phyloP scores from a whole-genome alignment of 164 flowering plant species.

The Magnolia changhungtana region DNA sequence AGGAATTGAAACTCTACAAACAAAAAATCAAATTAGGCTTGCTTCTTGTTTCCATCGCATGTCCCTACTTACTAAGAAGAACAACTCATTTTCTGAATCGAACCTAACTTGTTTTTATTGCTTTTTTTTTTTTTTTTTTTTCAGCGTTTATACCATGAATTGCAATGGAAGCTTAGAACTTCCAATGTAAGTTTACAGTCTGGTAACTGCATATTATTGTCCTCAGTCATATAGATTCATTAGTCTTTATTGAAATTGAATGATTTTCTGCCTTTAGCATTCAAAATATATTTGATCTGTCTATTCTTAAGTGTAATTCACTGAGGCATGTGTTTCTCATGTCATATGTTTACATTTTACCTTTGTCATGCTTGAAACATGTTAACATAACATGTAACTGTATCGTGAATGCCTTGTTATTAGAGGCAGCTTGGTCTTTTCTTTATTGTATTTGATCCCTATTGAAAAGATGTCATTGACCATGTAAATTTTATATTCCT shows the following conservation, averaged over 20 bases:
- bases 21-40: neutral
- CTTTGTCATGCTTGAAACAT: no score
- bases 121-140: slow-evolving; percentile 15
- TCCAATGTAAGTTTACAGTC: slow-evolving; percentile 56
- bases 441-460: no score
- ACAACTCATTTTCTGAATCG: neutral
- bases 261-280: slow-evolving; percentile 6
- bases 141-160: slow-evolving; percentile 73
- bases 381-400: no score
- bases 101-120: slow-evolving; percentile 12
- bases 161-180: slow-evolving; percentile 69
- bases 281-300: neutral
- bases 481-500: no score
- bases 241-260: neutral
- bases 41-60: neutral
- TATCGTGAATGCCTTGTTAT: no score
- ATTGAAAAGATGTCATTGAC: no score
- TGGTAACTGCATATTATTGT: neutral
- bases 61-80: neutral
- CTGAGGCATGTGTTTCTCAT: neutral
- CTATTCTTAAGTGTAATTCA: neutral
- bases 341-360: neutral
- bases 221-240: neutral
- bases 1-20: no score
- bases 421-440: no score